phyloP scores from a whole-genome alignment of 352 stramenopile genomes.

The Achlya hypogyna region DNA sequence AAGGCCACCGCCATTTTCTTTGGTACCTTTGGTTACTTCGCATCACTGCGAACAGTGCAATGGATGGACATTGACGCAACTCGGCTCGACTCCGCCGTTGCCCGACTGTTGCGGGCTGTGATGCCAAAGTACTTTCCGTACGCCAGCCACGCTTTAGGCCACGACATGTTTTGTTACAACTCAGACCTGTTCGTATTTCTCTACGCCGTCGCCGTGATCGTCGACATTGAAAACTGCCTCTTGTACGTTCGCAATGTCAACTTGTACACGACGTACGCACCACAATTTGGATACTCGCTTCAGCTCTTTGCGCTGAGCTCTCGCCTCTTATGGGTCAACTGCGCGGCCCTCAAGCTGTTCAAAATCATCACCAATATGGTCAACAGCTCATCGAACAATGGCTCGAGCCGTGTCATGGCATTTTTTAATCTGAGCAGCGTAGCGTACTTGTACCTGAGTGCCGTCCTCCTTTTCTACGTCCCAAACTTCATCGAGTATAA shows the following conservation, averaged over 20 bases:
- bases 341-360: not conserved
- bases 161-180: slow-evolving; percentile 10
- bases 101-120: not conserved
- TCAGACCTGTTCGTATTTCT: slow-evolving; percentile 5
- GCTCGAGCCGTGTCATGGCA: not conserved
- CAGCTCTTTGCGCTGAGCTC: not conserved
- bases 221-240: not conserved
- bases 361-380: not conserved
- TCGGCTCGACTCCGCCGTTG: not conserved
- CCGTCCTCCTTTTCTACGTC: not conserved
- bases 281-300: not conserved
- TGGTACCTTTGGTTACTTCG: not conserved
- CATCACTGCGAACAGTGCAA: slow-evolving; percentile 1
- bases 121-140: not conserved
- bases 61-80: not conserved
- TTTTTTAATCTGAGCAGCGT: slow-evolving; percentile 4
- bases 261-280: not conserved
- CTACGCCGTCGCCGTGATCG: not conserved
- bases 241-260: not conserved
- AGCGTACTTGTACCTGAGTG: not conserved
- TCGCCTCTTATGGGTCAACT: slow-evolving; percentile 6
- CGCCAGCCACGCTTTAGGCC: not conserved
- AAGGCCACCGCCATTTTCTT: not conserved
- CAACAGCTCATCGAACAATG: not conserved
- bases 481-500: not conserved